These are phyloP conservation scores for Rhizopogon vulgaris DNA, from an alignment of 768 basidiomycete species.

Conservation along the genomic window DNA sequence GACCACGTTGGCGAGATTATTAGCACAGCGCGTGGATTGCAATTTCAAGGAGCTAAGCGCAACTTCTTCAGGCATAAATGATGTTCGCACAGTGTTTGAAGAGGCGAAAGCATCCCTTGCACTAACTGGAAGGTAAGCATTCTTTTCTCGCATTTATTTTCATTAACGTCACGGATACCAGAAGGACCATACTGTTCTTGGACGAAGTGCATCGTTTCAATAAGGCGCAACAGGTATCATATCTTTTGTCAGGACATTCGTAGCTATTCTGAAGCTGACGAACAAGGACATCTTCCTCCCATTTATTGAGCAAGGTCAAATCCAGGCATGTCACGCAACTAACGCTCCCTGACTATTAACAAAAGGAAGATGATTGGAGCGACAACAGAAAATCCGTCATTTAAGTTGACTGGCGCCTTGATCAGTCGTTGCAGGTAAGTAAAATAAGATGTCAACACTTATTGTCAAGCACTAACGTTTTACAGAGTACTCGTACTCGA, in stretches of 20 bases:
- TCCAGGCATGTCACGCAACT: slow-evolving; percentile 40
- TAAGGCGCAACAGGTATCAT: slow-evolving; percentile 56
- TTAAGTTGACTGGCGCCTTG: slow-evolving; percentile 69
- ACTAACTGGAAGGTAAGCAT: slow-evolving; percentile 53
- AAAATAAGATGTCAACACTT: background rate
- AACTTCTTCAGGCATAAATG: slow-evolving; percentile 61
- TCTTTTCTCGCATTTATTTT: background rate
- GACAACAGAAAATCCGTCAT: slow-evolving; percentile 87
- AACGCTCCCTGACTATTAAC: slow-evolving; percentile 1
- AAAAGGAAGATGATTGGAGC: slow-evolving; percentile 60
- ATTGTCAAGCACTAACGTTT: slow-evolving; percentile 15
- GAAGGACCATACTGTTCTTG: slow-evolving; percentile 70
- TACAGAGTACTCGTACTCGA: slow-evolving; percentile 69
- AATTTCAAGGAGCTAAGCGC: slow-evolving; percentile 75
- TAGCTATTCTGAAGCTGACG: slow-evolving; percentile 9
- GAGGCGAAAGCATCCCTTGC: slow-evolving; percentile 64
- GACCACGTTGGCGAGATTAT: slow-evolving; percentile 68
- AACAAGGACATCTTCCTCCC: slow-evolving; percentile 73
- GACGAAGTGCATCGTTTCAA: slow-evolving; percentile 85
- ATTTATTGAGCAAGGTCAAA: slow-evolving; percentile 70
- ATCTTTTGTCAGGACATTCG: background rate
- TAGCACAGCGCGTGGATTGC: slow-evolving; percentile 53
- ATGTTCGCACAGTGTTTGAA: slow-evolving; percentile 69
- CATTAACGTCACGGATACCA: slow-evolving; percentile 19
- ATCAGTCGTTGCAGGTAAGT: slow-evolving; percentile 71